These are phyloP conservation scores for Fusarium palustre DNA, from an alignment of 2,329 filamentous ascomycete genomes.

Conservation along the genomic window DNA sequence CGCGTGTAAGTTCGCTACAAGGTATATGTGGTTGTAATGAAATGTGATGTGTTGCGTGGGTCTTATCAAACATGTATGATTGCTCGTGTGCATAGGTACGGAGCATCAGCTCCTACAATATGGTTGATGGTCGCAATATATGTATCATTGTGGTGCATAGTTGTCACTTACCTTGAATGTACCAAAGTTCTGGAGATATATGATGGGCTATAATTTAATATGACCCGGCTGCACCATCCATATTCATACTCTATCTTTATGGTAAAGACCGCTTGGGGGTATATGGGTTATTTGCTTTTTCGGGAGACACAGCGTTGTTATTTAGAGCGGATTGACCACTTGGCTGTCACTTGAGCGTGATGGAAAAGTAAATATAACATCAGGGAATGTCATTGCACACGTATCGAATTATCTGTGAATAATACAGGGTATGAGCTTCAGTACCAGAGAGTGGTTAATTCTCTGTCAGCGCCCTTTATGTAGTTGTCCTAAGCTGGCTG, in stretches of 20 bases:
- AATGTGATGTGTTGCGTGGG: conserved; percentile 3
- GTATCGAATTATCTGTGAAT: background rate
- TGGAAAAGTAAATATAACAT: background rate
- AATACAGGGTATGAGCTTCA: background rate
- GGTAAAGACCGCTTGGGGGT: no score
- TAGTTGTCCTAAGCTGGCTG: background rate
- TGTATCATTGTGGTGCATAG: background rate
- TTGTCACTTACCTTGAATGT: background rate
- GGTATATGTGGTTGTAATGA: background rate
- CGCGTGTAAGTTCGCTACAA: background rate
- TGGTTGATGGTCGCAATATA: background rate
- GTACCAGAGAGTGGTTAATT: background rate
- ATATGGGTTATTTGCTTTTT: background rate
- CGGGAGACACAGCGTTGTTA: no score
- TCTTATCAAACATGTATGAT: background rate
- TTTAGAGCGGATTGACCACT: background rate
- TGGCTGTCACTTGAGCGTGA: background rate
- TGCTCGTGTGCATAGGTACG: background rate
- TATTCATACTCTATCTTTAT: background rate
- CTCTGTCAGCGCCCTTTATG: background rate
- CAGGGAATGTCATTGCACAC: no score
- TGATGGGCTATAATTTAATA: background rate
- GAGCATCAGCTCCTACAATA: background rate
- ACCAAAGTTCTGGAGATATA: background rate
- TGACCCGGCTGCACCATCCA: background rate